Evolutionary conservation across 1,139 yeast genomes (phyloP), one percentile per base, ranked within the genome.

Genomic region (Pichia inconspicua): DNA sequence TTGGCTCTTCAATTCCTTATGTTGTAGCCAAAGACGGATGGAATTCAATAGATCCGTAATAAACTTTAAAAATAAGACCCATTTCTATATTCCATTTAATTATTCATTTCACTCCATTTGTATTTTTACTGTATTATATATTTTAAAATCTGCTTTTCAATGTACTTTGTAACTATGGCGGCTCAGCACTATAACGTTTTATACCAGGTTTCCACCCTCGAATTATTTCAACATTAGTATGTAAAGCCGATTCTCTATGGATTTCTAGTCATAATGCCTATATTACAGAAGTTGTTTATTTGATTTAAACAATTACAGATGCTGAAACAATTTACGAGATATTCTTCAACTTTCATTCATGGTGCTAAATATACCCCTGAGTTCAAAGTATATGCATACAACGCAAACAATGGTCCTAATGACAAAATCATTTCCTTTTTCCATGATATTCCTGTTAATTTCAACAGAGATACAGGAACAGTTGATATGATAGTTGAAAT

Each of bases 401-500:
- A 70, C 2, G 61, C 68, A 30, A 19, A 45, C 4, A 45, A 73
- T 51, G 81, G 81, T 25, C 25, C 47, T 6, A 46, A 73, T 52
- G 81, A 80, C 25, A 48, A 52, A 35, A 62, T 76, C n/a, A 80
- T 84, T 9, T 84, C 94, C 2, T 82, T 78, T 53, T 89, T 90
- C 76, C 98, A 92, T 66, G 98, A 92, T 66, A 75, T 90, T 43
- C 97, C 97, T 40, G 70, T 90, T 55, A 75, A 76, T 51, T 80
- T 92, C 52, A 74, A 84, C 65, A 72, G 72, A 56, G 77, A 73
- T 53, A 72, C 72, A 57, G 78, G 79, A 46, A 77, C 90, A 36
- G 81, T 85, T 56, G 85, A 85, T 69, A 88, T 92, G 89, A 75
- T 92, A 48, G 94, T 88, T 39, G 98, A 92, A 67, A 90, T 92